Evolutionary conservation across 768 basidiomycete genomes (phyloP).

Genomic region (Boletus pseudo-olivaceus): DNA sequence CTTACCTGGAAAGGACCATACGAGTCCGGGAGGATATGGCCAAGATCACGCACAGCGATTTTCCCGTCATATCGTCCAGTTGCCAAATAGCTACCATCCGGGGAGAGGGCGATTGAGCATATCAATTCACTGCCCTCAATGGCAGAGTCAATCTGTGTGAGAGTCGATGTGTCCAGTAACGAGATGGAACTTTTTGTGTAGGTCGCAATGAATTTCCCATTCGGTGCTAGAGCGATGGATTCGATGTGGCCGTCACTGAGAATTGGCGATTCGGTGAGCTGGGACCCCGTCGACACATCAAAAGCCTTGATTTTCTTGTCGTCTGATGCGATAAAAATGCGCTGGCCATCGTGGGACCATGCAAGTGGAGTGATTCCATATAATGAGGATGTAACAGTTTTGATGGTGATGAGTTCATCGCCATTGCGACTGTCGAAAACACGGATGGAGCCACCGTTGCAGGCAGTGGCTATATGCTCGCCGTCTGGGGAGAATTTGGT

Average conservation of each 20-base stretch:
- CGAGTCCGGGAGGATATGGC: too few species aligned
- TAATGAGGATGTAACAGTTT: rapidly evolving
- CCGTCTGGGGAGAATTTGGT: not conserved
- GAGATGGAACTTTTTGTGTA: not conserved
- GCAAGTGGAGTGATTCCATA: not conserved
- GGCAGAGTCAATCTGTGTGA: not conserved
- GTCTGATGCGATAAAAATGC: not conserved
- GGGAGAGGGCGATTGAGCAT: not conserved
- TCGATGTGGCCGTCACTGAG: not conserved
- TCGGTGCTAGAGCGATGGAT: not conserved
- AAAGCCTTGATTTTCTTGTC: not conserved
- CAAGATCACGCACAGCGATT: too few species aligned
- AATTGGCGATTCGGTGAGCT: not conserved
- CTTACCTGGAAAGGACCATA: too few species aligned
- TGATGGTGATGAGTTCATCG: not conserved
- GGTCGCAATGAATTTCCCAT: not conserved
- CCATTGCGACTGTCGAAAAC: not conserved
- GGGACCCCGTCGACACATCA: not conserved
- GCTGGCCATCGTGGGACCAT: not conserved
- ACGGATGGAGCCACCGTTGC: not conserved
- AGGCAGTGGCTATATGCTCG: not conserved
- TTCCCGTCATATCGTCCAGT: too few species aligned
- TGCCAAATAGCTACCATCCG: too few species aligned
- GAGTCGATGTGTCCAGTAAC: not conserved
- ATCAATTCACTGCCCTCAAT: rapidly evolving